phyloP scores from a whole-genome alignment of 2,329 filamentous ascomycete species.

The Alternaria brassicae region DNA sequence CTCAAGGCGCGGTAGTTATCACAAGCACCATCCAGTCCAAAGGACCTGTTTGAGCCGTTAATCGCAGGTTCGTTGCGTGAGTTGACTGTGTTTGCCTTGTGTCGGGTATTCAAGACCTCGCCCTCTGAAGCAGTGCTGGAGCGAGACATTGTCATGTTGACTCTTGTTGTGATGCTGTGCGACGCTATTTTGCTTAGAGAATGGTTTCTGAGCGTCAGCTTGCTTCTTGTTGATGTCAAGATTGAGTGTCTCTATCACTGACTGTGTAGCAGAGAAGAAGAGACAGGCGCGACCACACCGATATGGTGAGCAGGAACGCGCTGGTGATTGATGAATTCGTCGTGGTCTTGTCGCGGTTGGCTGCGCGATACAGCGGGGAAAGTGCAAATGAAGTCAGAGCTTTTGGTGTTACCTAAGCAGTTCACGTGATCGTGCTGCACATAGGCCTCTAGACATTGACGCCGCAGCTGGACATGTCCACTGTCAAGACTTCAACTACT shows the following conservation, averaged over 20 bases:
- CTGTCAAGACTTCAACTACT: not conserved
- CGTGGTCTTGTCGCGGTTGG: conserved; percentile 20
- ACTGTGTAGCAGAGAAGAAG: conserved; percentile 42
- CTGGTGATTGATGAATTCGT: conserved; percentile 18
- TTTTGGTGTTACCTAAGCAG: conserved; percentile 6
- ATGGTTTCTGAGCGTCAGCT: conserved; percentile 38
- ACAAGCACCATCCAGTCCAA: conserved; percentile 37
- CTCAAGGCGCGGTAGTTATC: conserved; percentile 36
- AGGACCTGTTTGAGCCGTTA: conserved; percentile 46
- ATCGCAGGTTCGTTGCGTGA: conserved; percentile 40
- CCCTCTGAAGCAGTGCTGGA: conserved; percentile 41
- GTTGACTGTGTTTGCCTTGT: conserved; percentile 47
- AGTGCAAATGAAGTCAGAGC: conserved; percentile 18
- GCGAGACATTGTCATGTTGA: conserved; percentile 34
- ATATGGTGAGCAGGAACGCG: conserved; percentile 6
- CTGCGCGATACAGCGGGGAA: conserved; percentile 19
- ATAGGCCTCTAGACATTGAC: not conserved
- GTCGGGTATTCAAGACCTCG: conserved; percentile 36
- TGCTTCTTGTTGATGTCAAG: conserved; percentile 36
- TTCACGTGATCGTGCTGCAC: not conserved
- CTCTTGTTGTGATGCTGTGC: conserved; percentile 8
- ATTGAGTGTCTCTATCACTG: conserved; percentile 47
- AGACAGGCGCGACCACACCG: conserved; percentile 21
- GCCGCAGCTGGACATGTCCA: not conserved
- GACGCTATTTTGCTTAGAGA: conserved; percentile 17